Base-by-base conservation (phyloP, 1,139 yeast species). In the Suhomyces guaymorum region DNA sequence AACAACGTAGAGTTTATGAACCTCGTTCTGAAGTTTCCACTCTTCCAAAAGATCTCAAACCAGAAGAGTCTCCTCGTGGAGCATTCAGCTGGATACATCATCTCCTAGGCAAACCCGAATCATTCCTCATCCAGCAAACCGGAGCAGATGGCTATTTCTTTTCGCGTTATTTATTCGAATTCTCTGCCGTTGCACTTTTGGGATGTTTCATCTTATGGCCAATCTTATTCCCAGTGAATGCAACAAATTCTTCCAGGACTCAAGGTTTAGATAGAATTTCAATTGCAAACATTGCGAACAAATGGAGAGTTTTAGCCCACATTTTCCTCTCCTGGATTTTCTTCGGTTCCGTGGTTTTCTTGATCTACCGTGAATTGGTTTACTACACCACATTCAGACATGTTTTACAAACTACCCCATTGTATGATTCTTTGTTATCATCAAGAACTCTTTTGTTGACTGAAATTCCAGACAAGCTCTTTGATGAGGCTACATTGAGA, bases 91-190 rank as follows among this genome's bases (percentile, higher is more conserved):
- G 92, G 94, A 45, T 82, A 3, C 57, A 73, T 1, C 66, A 64
- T 32, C 42, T 82, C 17, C 45, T 80, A 30, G 45, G 57, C 9
- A 78, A 79, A 47, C 79, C 84, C 1, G 92, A 84, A 46, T 52
- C 82, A 2, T 86, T 74, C 54, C 61, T 88, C 37, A 73, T 92
- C 43, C 86, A 85, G 51, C 88, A 85, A 47, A 73, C 88, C 19
- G 95, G 96, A 26, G 60, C 87, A 9, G 97, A 90, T 59, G 97
- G 96, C 11, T 92, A 88, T 61, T 80, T 89, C 49, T 90, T 86
- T 54, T 59, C 87, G 35, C 72, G 98, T 46, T 92, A 81, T 57
- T 57, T 92, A 41, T 77, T 82, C 37, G 71, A 86, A 32, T 73
- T 85, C 39, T 68, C 78, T 18, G 58, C 74, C 12, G 57, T 86